Evolutionary conservation across 1,284 basidiomycete species (phyloP).

Genomic region (Ustilago esculenta): DNA sequence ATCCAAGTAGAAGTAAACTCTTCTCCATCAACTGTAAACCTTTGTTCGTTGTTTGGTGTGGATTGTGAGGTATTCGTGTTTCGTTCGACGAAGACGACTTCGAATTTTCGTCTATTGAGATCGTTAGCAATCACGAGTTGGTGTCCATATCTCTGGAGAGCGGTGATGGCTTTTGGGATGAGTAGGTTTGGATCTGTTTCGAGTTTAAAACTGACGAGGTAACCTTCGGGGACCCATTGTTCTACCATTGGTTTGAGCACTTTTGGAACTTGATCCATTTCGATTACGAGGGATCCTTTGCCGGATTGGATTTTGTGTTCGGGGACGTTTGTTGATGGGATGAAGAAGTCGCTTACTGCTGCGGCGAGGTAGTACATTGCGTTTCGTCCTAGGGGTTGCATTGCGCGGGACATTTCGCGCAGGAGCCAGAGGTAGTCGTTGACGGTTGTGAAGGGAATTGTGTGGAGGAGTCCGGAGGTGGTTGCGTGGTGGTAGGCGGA

Average conservation of each 20-base stretch:
- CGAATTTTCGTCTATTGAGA: constrained; percentile 84
- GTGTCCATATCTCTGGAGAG: constrained; percentile 92
- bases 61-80: background rate
- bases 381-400: constrained; percentile 75
- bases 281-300: constrained; percentile 83
- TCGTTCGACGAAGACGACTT: constrained; percentile 84
- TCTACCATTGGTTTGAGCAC: constrained; percentile 90
- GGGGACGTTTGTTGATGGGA: constrained; percentile 87
- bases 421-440: constrained; percentile 96
- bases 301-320: constrained; percentile 98
- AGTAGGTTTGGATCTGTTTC: constrained; percentile 87
- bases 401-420: constrained; percentile 76
- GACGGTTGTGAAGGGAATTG: constrained; percentile 89
- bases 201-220: constrained; percentile 97
- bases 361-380: constrained; percentile 97
- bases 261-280: constrained; percentile 99
- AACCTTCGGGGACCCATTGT: constrained; percentile 91
- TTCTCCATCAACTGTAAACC: constrained; percentile 28
- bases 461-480: constrained; percentile 78
- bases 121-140: constrained; percentile 97
- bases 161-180: constrained; percentile 87
- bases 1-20: constrained; percentile 78
- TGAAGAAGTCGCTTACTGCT: constrained; percentile 96
- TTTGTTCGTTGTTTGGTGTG: too few species aligned
- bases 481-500: constrained; percentile 84